Percentiles rank a stretch among this genome's conserved stretches.
Evolutionary conservation across 768 basidiomycete genomes (phyloP).

Genomic region (Pisolithus tinctorius): DNA sequence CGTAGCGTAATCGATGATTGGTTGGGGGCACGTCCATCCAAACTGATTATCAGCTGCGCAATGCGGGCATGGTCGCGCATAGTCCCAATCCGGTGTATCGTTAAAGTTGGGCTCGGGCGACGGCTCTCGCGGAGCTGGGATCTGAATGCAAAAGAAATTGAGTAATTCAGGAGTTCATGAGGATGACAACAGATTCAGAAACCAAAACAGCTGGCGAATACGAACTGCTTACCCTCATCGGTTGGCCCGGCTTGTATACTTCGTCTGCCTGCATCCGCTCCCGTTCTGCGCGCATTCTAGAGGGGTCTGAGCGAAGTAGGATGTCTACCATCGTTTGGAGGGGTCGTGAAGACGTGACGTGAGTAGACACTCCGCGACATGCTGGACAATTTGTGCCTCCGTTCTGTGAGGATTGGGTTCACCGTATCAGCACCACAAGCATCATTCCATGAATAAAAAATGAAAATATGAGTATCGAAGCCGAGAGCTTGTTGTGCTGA

Average conservation of each 20-base stretch:
- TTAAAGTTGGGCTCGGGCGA: slow-evolving; percentile 73
- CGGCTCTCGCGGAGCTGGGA: slow-evolving; percentile 67
- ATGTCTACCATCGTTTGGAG: slow-evolving; percentile 69
- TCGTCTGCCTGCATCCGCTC: slow-evolving; percentile 82
- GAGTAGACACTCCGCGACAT: slow-evolving; percentile 64
- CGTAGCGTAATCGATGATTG: slow-evolving; percentile 62
- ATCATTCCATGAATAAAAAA: too few relatives aligned
- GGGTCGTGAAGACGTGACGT: slow-evolving; percentile 65
- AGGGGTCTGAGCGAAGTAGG: slow-evolving; percentile 64
- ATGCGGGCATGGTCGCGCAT: slow-evolving; percentile 75
- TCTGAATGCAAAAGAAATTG: slow-evolving; percentile 32
- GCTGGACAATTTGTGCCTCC: slow-evolving; percentile 81
- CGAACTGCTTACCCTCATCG: slow-evolving; percentile 47
- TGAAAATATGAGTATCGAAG: too few relatives aligned
- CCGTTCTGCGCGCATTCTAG: slow-evolving; percentile 56
- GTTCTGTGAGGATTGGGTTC: slow-evolving; percentile 43
- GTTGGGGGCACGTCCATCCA: slow-evolving; percentile 78
- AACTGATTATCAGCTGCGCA: slow-evolving; percentile 62
- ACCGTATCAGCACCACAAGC: slow-evolving; percentile 5
- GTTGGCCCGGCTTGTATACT: slow-evolving; percentile 56
- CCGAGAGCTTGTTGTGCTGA: too few relatives aligned
- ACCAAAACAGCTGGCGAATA: background rate
- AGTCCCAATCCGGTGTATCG: slow-evolving; percentile 43
- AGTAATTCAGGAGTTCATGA: background rate
- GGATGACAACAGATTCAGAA: background rate